Conservation (phyloP, 768 basidiomycete genomes). For the Neoboletus brunneissimus region DNA sequence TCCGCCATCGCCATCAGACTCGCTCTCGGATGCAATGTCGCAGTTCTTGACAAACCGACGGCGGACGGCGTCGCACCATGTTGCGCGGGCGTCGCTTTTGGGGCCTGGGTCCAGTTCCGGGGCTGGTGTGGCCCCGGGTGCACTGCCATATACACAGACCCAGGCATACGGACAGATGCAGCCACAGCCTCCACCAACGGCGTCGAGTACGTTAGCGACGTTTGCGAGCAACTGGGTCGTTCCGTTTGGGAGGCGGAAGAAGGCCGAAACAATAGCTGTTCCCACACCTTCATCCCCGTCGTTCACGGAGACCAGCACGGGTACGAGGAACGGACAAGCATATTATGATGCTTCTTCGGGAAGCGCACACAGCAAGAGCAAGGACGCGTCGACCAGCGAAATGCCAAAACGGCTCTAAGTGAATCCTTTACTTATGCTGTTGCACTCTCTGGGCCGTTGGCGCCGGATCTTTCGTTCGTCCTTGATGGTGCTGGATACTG, state of each 20-base stretch:
- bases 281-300: slow-evolving; percentile 1
- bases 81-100: slow-evolving; percentile 50
- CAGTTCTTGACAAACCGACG: slow-evolving; percentile 44
- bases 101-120: slow-evolving; percentile 17
- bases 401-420: slow-evolving; percentile 30
- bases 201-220: slow-evolving; percentile 52
- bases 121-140: not conserved
- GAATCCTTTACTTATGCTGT: not conserved
- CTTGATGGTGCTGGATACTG: not conserved
- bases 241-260: slow-evolving; percentile 58
- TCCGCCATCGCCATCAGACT: slow-evolving; percentile 61
- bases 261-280: slow-evolving; percentile 10
- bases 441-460: not conserved
- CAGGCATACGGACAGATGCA: not conserved
- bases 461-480: not conserved
- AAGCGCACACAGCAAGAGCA: not conserved
- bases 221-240: slow-evolving; percentile 66
- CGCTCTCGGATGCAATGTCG: slow-evolving; percentile 59
- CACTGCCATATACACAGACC: slow-evolving; percentile 2
- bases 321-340: slow-evolving; percentile 20
- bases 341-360: slow-evolving; percentile 18
- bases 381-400: slow-evolving; percentile 39
- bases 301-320: slow-evolving; percentile 16
- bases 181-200: slow-evolving; percentile 33
- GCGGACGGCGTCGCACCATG: slow-evolving; percentile 60